phyloP scores from a whole-genome alignment of 306 rosid genomes.

The Gastrolobium villosum region DNA sequence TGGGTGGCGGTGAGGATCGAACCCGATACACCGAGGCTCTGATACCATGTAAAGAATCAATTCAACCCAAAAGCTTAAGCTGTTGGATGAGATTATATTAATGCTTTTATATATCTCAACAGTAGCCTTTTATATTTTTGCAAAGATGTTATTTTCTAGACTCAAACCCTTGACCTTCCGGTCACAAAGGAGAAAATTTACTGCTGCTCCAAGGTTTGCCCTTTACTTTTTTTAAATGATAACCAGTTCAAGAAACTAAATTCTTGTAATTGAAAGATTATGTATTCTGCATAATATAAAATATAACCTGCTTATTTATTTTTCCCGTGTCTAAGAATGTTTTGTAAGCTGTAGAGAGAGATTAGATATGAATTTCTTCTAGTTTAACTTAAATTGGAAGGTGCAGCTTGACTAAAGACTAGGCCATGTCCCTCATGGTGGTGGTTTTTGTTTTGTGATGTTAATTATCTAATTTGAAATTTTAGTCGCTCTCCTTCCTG shows the following conservation, averaged over 20 bases:
- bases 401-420: neutral
- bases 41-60: no score
- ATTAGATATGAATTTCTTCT: neutral
- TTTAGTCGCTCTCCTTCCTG: no score
- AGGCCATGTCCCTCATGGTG: neutral
- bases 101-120: no score
- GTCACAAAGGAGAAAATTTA: no score
- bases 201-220: no score
- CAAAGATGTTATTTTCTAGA: no score
- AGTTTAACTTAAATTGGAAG: neutral
- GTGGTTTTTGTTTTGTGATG: neutral
- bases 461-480: neutral
- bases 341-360: neutral
- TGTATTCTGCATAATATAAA: neutral
- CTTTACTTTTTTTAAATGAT: neutral
- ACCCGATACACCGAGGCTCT: no score
- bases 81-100: no score
- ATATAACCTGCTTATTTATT: neutral
- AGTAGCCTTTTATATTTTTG: no score
- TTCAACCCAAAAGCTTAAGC: no score
- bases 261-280: neutral
- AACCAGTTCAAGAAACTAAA: neutral
- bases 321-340: neutral
- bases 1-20: no score
- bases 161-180: no score